A percentile compares a stretch with the other conserved stretches of the same genome.
These are phyloP conservation scores for Didymellaceae sp. DNA, from an alignment of 2,329 filamentous ascomycete species.

Conservation along the genomic window DNA sequence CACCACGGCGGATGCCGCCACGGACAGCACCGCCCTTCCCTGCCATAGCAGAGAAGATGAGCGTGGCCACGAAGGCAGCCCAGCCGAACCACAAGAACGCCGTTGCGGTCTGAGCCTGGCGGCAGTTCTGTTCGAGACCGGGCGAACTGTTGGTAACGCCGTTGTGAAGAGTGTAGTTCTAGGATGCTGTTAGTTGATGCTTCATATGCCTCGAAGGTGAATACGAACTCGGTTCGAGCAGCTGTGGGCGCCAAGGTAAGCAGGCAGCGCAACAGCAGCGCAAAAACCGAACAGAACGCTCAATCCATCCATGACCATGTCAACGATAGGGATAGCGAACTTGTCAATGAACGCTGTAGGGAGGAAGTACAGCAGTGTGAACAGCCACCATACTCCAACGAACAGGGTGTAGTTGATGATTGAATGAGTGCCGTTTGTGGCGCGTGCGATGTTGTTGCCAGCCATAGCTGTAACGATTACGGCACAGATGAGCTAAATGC, in stretches of 20 bases:
- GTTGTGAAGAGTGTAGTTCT: slow-evolving; percentile 55
- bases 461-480: slow-evolving; percentile 66
- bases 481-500: slow-evolving; percentile 62
- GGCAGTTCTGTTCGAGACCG: slow-evolving; percentile 70
- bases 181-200: slow-evolving; percentile 2
- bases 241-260: slow-evolving; percentile 71
- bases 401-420: slow-evolving; percentile 72
- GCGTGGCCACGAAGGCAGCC: slow-evolving; percentile 62
- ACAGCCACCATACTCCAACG: slow-evolving; percentile 69
- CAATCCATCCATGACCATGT: slow-evolving; percentile 64
- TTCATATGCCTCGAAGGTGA: background rate
- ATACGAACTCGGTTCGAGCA: slow-evolving; percentile 65
- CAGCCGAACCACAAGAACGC: slow-evolving; percentile 84
- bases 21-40: slow-evolving; percentile 58
- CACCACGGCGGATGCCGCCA: slow-evolving; percentile 55
- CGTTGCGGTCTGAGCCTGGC: slow-evolving; percentile 74
- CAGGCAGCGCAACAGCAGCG: slow-evolving; percentile 72
- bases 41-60: slow-evolving; percentile 62
- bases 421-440: slow-evolving; percentile 60
- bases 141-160: slow-evolving; percentile 69
- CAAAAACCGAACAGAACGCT: slow-evolving; percentile 74
- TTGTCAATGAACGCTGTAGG: slow-evolving; percentile 61
- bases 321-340: slow-evolving; percentile 60
- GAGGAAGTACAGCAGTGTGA: slow-evolving; percentile 69
- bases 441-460: slow-evolving; percentile 66